Evolutionary conservation across 2,329 filamentous ascomycete species (phyloP).

Genomic region (Leptographium lundbergii): DNA sequence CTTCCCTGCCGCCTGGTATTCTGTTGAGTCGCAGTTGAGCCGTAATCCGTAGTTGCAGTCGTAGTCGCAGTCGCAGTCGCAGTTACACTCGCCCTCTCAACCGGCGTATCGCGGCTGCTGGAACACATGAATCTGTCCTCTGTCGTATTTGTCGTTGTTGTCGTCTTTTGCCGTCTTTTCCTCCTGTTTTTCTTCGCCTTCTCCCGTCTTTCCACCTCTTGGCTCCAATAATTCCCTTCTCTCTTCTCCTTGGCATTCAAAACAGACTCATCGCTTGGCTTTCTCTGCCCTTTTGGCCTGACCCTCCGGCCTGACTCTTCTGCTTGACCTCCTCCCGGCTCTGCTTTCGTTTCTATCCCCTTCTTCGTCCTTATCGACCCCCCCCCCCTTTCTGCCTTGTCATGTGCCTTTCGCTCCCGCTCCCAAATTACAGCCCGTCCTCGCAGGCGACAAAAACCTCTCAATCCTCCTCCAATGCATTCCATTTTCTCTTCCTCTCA

Average conservation of each 20-base stretch:
- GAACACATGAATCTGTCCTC: too few relatives aligned
- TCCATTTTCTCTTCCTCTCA: neutral
- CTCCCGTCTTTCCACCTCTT: too few relatives aligned
- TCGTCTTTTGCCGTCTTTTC: too few relatives aligned
- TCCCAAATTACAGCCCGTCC: neutral
- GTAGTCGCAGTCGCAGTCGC: too few relatives aligned
- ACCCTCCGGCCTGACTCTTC: neutral
- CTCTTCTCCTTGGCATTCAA: neutral
- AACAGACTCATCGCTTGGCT: neutral
- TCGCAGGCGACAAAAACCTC: neutral
- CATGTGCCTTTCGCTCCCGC: neutral
- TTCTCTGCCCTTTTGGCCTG: neutral
- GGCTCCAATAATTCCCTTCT: too few relatives aligned
- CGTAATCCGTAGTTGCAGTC: neutral
- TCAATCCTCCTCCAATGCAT: neutral
- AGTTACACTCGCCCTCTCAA: too few relatives aligned
- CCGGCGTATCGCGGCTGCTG: too few relatives aligned
- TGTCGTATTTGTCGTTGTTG: too few relatives aligned
- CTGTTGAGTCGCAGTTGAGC: neutral
- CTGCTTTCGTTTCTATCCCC: neutral
- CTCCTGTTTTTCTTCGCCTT: too few relatives aligned
- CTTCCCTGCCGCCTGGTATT: neutral
- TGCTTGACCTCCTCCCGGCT: neutral
- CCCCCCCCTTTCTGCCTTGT: neutral
- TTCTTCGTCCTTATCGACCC: neutral